Evolutionary conservation across 139 green algal species (phyloP).

Genomic region (Chlamydomonas incerta): DNA sequence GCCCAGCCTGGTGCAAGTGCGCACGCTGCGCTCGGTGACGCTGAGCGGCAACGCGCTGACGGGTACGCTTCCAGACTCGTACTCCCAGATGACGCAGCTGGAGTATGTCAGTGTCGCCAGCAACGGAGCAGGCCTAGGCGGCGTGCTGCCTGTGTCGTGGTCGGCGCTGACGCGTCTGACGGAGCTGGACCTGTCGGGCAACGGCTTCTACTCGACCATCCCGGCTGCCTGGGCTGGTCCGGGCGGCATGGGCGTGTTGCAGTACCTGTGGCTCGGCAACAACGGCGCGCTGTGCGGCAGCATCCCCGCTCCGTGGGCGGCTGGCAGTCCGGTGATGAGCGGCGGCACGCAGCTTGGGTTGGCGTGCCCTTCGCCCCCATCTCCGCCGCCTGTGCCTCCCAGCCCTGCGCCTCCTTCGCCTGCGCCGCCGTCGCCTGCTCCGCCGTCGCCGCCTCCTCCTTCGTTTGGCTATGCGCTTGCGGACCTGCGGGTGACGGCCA

Average conservation of each 20-base stretch:
- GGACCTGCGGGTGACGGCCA: background rate
- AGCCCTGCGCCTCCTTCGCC: background rate
- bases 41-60: constrained; percentile 5
- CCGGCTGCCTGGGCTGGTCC: background rate
- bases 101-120: constrained; percentile 21
- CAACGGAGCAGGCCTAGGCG: constrained; percentile 38
- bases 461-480: background rate
- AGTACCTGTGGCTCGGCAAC: background rate
- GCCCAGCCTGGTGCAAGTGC: background rate
- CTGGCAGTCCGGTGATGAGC: background rate
- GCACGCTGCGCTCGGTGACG: background rate
- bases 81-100: constrained; percentile 2
- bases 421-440: background rate
- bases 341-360: background rate
- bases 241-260: background rate
- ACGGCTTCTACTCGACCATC: constrained; percentile 18
- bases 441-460: background rate
- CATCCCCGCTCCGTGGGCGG: background rate
- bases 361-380: background rate
- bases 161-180: background rate
- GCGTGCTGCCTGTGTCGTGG: constrained; percentile 26
- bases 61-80: background rate
- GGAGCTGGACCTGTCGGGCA: constrained; percentile 29
- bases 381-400: background rate
- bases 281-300: background rate